Evolutionary conservation across 164 flowering plant genomes (phyloP).

Genomic region (Liquidambar formosana): DNA sequence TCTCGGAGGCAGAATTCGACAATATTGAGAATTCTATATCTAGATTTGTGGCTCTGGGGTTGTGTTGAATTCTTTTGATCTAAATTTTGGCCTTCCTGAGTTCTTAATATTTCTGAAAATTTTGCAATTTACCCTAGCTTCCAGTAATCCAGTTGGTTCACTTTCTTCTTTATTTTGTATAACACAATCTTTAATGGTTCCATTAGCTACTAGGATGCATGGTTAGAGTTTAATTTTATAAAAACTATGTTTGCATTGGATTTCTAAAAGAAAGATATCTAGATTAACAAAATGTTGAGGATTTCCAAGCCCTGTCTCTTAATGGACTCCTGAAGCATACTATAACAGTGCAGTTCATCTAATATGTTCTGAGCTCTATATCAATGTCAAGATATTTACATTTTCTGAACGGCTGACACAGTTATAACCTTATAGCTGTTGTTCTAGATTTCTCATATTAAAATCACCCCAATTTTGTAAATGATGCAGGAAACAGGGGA

Average conservation of each 20-base stretch:
- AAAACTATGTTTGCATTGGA: background rate
- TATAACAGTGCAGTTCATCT: too few relatives aligned
- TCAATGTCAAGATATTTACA: background rate
- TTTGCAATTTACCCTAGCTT: background rate
- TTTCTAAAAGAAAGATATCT: too few relatives aligned
- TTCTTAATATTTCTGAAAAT: background rate
- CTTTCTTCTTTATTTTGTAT: background rate
- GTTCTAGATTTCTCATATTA: background rate
- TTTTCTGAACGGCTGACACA: background rate
- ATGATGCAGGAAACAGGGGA: slow-evolving; percentile 3
- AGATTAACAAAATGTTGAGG: too few relatives aligned
- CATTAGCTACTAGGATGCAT: too few relatives aligned
- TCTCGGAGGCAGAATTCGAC: background rate
- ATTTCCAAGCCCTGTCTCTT: background rate
- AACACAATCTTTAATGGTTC: background rate
- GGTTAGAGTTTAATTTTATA: background rate
- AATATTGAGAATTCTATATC: background rate
- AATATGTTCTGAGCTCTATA: background rate
- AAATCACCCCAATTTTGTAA: background rate
- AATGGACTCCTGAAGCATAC: background rate
- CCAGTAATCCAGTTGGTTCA: background rate
- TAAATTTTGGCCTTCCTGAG: too few relatives aligned
- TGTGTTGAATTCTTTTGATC: too few relatives aligned
- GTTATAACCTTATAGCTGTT: background rate
- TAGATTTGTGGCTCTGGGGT: background rate